Conservation (phyloP, 495 filamentous ascomycete species). For the Penicillium arizonense region DNA sequence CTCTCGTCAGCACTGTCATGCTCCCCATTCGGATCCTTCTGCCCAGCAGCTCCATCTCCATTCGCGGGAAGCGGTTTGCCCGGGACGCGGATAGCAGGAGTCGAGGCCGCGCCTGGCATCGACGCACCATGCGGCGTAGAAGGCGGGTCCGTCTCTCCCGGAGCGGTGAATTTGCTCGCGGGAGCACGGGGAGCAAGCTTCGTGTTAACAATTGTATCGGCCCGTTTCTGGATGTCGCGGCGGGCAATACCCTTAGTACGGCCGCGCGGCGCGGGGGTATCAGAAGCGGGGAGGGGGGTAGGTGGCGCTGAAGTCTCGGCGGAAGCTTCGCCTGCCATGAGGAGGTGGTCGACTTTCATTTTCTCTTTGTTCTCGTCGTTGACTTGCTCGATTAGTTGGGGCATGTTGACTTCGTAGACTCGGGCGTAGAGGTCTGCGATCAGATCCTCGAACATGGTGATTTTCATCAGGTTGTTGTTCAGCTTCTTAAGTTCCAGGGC, state of each 20-base stretch:
- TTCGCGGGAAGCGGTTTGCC: conserved; percentile 3
- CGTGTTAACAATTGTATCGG: conserved; percentile 54
- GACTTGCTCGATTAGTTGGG: conserved; percentile 43
- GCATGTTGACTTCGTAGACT: conserved; percentile 62
- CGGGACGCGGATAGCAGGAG: conserved; percentile 12
- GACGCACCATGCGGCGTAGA: conserved; percentile 7
- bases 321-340: conserved; percentile 39
- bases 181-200: conserved; percentile 38
- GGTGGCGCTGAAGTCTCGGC: conserved; percentile 37
- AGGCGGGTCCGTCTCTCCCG: conserved; percentile 22
- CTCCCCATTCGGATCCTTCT: conserved; percentile 27
- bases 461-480: conserved; percentile 82
- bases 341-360: conserved; percentile 59
- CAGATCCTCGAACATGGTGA: conserved; percentile 81
- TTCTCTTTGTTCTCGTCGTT: conserved; percentile 54
- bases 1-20: conserved; percentile 80
- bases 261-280: conserved; percentile 44
- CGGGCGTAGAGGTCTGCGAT: conserved; percentile 82
- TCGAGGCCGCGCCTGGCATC: conserved; percentile 10
- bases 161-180: conserved; percentile 24
- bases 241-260: conserved; percentile 61
- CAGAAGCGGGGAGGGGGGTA: conserved; percentile 34
- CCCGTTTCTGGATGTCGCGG: conserved; percentile 60
- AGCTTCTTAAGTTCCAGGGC: conserved; percentile 86
- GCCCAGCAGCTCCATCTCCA: conserved; percentile 19